A percentile compares a stretch with the other conserved stretches of the same genome.
These are phyloP conservation scores for Ceratocystis eucalypticola DNA, from an alignment of 2,329 filamentous ascomycete genomes.

Conservation along the genomic window DNA sequence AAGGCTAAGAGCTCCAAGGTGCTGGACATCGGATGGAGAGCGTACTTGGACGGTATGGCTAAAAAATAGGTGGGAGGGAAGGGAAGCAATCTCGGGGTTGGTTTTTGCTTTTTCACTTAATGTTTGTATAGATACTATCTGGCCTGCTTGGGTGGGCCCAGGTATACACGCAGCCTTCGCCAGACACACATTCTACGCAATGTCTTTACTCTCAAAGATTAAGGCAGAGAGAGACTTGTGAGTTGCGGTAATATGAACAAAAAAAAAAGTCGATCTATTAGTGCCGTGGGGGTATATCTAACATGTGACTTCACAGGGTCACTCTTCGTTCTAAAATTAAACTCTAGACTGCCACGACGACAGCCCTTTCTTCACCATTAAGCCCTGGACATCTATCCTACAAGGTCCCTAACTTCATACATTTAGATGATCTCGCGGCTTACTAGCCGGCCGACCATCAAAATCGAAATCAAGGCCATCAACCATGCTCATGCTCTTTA, in stretches of 20 bases:
- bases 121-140: conserved; percentile 3
- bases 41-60: conserved; percentile 34
- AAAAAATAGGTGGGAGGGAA: conserved; percentile 22
- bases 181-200: not conserved
- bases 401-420: not conserved
- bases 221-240: not conserved
- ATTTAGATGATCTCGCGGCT: conserved; percentile 11
- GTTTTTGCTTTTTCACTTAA: not conserved
- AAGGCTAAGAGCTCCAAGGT: conserved; percentile 46
- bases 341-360: not conserved
- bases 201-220: not conserved
- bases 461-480: conserved; percentile 5
- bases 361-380: not conserved
- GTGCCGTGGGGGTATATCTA: conserved; percentile 7
- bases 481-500: conserved; percentile 1
- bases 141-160: not conserved
- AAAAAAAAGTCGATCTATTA: not conserved
- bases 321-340: not conserved
- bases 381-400: not conserved
- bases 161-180: not conserved
- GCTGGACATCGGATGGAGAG: conserved; percentile 41
- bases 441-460: conserved; percentile 6
- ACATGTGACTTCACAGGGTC: not conserved
- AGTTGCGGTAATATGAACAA: not conserved
- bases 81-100: no score